A percentile compares a stretch with the other conserved stretches of the same genome.
These are phyloP conservation scores for Pugionium cornutum DNA, from an alignment of 345 rosid genomes.

Conservation along the genomic window DNA sequence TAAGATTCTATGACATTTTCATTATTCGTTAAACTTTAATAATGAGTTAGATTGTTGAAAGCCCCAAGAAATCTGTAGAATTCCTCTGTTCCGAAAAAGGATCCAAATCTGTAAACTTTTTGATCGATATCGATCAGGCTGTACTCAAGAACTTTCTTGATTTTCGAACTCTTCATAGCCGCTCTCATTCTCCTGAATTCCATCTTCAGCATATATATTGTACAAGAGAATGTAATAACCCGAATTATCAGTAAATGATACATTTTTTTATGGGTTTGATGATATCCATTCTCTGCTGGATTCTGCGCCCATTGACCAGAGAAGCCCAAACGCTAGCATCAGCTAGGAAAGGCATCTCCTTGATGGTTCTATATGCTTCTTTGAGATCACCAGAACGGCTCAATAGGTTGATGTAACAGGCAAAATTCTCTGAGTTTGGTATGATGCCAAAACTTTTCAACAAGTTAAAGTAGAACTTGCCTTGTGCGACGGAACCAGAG, in stretches of 20 bases:
- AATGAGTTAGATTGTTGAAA: constrained; percentile 26
- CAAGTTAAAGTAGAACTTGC: constrained; percentile 55
- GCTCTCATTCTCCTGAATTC: constrained; percentile 54
- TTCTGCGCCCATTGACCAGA: constrained; percentile 75
- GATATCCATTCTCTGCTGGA: constrained; percentile 70
- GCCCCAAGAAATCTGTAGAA: constrained; percentile 30
- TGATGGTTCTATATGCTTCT: constrained; percentile 62
- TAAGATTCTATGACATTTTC: constrained; percentile 11
- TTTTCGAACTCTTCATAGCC: constrained; percentile 44
- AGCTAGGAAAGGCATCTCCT: constrained; percentile 61
- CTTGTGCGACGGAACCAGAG: constrained; percentile 65
- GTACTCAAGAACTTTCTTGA: constrained; percentile 70
- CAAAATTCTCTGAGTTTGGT: constrained; percentile 70
- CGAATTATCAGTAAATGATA: constrained; percentile 56
- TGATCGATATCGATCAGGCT: constrained; percentile 43
- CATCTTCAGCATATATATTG: constrained; percentile 75
- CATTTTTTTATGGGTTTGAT: constrained; percentile 49
- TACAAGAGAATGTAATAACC: constrained; percentile 71
- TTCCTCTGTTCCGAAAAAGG: constrained; percentile 27
- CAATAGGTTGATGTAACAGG: constrained; percentile 79
- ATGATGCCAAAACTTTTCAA: constrained; percentile 58
- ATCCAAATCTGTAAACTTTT: constrained; percentile 38
- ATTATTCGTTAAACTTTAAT: no score
- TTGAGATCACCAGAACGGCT: constrained; percentile 75
- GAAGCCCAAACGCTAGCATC: constrained; percentile 72